Base-by-base conservation (phyloP, 805 yeast genomes). In the Candida caryicola region DNA sequence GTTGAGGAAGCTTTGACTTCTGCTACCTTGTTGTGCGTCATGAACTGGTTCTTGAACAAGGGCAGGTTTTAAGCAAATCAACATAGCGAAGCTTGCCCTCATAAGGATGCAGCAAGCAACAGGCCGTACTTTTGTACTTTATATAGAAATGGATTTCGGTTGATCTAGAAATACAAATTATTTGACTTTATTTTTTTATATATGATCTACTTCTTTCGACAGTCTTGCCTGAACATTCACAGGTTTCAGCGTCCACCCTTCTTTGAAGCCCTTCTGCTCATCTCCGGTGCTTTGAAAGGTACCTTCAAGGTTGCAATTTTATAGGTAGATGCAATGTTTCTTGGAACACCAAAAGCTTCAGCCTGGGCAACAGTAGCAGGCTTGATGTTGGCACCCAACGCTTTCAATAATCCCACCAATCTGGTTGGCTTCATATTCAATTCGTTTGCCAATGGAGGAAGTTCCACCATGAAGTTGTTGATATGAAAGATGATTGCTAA, bases 281-380 rank as follows among this genome's bases (percentile, higher is more conserved):
- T 73, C 51, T 85, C 91, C 5, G 99, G 99, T 36, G 87, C 69
- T 57, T 79, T 82, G 66, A 93, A 85, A 28, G 99, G 99, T 23
- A 89, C 95, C 59, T 77, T 81, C 61, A 93, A 74, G 13, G 77
- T 64, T 2, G 97, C 98, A 49, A 91, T 71, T 62, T 88, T 87
- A 63, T 84, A 82, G 27, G 79, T 72, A 7, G 77, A 59, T 10
- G 81, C 81, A 38, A 73, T 66, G 36, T 73, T 62, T 60, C 76
- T 82, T 34, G 84, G 77, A 42, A 84, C 71, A 21, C 83, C 84
- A 47, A 80, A 74, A 3, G 83, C 83, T 52, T 82, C 88, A 26
- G 87, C 87, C 62, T 82, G 84, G n/a, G 81, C 74, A 25, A 72
- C 77, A 14, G 89, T 76, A 23, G 87, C 81, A 37, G 79, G 73